Conservation (phyloP, 768 basidiomycete species). For the Panaeolus papilionaceus region DNA sequence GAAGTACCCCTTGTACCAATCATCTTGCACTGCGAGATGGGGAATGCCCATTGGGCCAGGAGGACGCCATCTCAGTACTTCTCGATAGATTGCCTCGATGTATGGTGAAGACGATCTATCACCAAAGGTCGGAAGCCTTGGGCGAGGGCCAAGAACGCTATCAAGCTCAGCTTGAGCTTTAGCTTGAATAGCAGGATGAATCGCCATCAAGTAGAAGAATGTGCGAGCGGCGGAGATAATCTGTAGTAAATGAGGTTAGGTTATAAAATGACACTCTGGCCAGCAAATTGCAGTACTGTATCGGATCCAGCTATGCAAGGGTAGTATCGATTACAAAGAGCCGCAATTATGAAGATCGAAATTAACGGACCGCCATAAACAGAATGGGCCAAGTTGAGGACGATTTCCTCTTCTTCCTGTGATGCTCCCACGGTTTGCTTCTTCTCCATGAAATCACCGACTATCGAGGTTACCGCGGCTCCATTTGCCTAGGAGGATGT, state of each 20-base stretch:
- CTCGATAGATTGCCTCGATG: slow-evolving; percentile 24
- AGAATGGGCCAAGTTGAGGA: slow-evolving; percentile 19
- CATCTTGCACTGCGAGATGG: slow-evolving; percentile 41
- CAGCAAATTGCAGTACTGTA: neutral
- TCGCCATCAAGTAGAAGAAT: slow-evolving; percentile 37
- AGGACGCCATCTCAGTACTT: slow-evolving; percentile 16
- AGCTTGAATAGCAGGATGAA: slow-evolving; percentile 37
- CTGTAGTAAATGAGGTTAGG: slow-evolving; percentile 13
- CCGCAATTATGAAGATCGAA: slow-evolving; percentile 25
- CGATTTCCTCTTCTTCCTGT: slow-evolving; percentile 20
- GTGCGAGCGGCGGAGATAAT: slow-evolving; percentile 21
- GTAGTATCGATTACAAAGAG: neutral
- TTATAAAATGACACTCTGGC: neutral
- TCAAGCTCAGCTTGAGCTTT: slow-evolving; percentile 43
- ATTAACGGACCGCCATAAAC: too few relatives aligned
- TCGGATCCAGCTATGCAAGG: slow-evolving; percentile 20
- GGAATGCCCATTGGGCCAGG: slow-evolving; percentile 30
- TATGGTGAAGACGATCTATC: slow-evolving; percentile 41
- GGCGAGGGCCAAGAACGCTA: slow-evolving; percentile 32
- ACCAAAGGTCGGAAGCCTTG: slow-evolving; percentile 33
- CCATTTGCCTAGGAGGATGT: slow-evolving; percentile 21
- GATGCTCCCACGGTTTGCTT: slow-evolving; percentile 20
- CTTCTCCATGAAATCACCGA: slow-evolving; percentile 25
- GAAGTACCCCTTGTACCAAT: slow-evolving; percentile 44
- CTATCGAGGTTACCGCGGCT: slow-evolving; percentile 20